These are phyloP conservation scores for Kwoniella sp. DNA, from an alignment of 768 basidiomycete genomes.

Conservation along the genomic window DNA sequence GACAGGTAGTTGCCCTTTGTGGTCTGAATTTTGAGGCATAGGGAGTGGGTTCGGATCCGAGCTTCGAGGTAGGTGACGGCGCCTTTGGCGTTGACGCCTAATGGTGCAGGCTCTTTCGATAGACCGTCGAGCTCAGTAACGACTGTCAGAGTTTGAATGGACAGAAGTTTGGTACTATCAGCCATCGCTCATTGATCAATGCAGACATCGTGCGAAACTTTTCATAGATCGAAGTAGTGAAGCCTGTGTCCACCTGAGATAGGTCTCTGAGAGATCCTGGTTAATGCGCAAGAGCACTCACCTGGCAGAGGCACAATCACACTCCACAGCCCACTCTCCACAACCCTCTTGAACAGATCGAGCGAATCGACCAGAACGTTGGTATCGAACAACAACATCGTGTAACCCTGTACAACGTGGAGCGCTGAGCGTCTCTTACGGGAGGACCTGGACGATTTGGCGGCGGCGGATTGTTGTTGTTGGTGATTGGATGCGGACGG, in stretches of 20 bases:
- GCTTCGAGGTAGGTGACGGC: constrained; percentile 76
- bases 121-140: constrained; percentile 98
- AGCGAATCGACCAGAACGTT: constrained; percentile 90
- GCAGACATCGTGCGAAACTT: too few relatives aligned
- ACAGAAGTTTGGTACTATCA: neutral
- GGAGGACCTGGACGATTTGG: neutral
- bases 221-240: too few relatives aligned
- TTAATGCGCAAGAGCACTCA: constrained; percentile 24
- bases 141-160: constrained; percentile 60
- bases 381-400: constrained; percentile 87
- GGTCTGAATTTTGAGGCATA: constrained; percentile 89
- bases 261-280: too few relatives aligned
- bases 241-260: too few relatives aligned
- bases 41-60: constrained; percentile 72
- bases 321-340: constrained; percentile 83
- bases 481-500: constrained; percentile 50
- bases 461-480: constrained; percentile 63
- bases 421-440: constrained; percentile 3
- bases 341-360: constrained; percentile 68
- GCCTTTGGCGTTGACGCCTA: constrained; percentile 72
- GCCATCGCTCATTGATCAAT: too few relatives aligned
- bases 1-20: constrained; percentile 90
- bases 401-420: constrained; percentile 76
- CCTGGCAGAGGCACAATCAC: constrained; percentile 82
- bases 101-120: constrained; percentile 62